These are phyloP conservation scores for Pseudopyricularia cyperi DNA, from an alignment of 2,329 filamentous ascomycete genomes.

Conservation along the genomic window DNA sequence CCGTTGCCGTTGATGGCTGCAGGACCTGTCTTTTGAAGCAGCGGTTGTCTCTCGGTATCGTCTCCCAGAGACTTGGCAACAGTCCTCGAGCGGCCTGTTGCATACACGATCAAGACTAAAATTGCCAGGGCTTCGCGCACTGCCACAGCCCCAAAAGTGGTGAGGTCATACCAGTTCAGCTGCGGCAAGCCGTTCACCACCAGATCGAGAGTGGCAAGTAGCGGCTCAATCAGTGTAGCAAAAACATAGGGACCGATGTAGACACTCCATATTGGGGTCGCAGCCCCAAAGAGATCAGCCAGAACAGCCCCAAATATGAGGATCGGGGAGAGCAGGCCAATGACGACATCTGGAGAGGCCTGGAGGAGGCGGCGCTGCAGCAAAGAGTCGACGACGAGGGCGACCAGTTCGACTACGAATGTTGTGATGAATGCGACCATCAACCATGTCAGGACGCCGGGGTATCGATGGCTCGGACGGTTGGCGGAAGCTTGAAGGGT, in stretches of 20 bases:
- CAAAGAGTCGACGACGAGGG: constrained; percentile 16
- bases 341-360: constrained; percentile 31
- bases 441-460: constrained; percentile 25
- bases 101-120: constrained; percentile 19
- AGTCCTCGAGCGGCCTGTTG: constrained; percentile 6
- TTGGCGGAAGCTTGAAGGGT: constrained; percentile 33
- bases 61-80: constrained; percentile 12
- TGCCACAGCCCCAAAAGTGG: constrained; percentile 17
- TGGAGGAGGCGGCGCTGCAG: constrained; percentile 14
- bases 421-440: constrained; percentile 29
- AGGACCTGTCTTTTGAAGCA: constrained; percentile 32
- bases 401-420: constrained; percentile 32
- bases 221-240: constrained; percentile 41
- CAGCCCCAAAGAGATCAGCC: constrained; percentile 35
- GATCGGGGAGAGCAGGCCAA: constrained; percentile 48
- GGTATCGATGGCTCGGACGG: constrained; percentile 24
- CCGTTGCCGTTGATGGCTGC: constrained; percentile 2
- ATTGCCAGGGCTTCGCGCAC: constrained; percentile 19
- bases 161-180: constrained; percentile 8
- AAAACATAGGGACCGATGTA: constrained; percentile 50
- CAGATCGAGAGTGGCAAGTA: constrained; percentile 19
- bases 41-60: constrained; percentile 45
- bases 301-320: constrained; percentile 51
- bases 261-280: constrained; percentile 45
- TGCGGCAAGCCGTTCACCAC: constrained; percentile 4